These are phyloP conservation scores for Selaginella tamariscina DNA, from an alignment of 75 land plant genomes.

Conservation along the genomic window DNA sequence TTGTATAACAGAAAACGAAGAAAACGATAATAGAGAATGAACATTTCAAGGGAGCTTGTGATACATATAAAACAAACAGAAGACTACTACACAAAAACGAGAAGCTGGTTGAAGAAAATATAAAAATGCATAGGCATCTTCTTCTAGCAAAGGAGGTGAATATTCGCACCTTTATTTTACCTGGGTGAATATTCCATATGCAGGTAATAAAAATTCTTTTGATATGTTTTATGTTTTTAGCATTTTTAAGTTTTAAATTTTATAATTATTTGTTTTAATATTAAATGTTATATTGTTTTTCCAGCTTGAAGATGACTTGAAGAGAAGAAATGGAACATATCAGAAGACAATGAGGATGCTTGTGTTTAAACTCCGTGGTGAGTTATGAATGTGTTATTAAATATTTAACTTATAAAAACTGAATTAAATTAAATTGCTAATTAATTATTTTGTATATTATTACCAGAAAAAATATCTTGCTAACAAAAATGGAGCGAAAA, in stretches of 20 bases:
- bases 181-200: neutral
- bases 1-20: slow-evolving; percentile 29
- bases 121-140: slow-evolving; percentile 15
- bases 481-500: slow-evolving; percentile 1
- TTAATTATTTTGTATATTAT: neutral
- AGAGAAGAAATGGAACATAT: slow-evolving; percentile 7
- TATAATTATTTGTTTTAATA: slow-evolving; percentile 3
- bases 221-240: too few species aligned
- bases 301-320: slow-evolving; percentile 15
- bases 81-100: slow-evolving; percentile 23
- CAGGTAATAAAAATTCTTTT: too few species aligned
- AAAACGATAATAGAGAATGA: slow-evolving; percentile 33
- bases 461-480: slow-evolving; percentile 17
- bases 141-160: slow-evolving; percentile 25
- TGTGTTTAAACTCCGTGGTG: slow-evolving; percentile 12
- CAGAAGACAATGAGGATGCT: slow-evolving; percentile 17
- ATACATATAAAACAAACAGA: slow-evolving; percentile 29
- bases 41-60: slow-evolving; percentile 22
- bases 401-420: slow-evolving; percentile 6
- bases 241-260: neutral
- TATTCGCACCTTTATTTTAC: neutral
- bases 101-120: slow-evolving; percentile 24
- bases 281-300: too few species aligned
- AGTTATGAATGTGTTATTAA: neutral
- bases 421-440: neutral